Conservation (phyloP, 148 eudicot genomes). For the Spergularia bocconei region DNA sequence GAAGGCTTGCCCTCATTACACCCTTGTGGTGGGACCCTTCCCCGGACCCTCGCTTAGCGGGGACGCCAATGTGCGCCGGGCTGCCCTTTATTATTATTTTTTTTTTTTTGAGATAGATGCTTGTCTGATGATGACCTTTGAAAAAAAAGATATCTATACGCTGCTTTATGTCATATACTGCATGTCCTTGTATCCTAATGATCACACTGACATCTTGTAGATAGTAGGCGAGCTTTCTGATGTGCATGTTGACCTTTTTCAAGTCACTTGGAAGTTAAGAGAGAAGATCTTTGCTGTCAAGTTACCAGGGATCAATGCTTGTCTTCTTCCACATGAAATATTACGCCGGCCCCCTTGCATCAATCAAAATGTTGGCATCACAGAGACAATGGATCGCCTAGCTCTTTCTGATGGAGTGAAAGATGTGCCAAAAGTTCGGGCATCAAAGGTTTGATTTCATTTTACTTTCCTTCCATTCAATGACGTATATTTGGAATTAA, state of each 20-base stretch:
- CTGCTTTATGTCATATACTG: not conserved
- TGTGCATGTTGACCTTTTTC: constrained; percentile 21
- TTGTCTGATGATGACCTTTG: not conserved
- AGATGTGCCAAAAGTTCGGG: not conserved
- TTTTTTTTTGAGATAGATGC: not conserved
- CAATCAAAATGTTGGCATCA: not conserved
- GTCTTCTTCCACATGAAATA: constrained; percentile 21
- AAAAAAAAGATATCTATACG: not conserved
- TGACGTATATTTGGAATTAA: too few relatives aligned
- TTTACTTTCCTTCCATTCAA: not conserved
- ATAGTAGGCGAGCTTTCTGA: constrained; percentile 24
- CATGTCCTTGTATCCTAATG: too few relatives aligned
- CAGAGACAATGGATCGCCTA: constrained; percentile 7
- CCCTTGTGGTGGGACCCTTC: too few relatives aligned
- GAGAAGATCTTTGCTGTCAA: constrained; percentile 9
- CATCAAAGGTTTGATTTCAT: constrained; percentile 13
- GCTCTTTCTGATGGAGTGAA: constrained; percentile 1
- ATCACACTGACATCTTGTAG: constrained; percentile 5
- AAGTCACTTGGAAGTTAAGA: constrained; percentile 24
- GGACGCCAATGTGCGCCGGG: too few relatives aligned
- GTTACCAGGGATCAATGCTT: not conserved
- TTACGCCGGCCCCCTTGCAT: not conserved
- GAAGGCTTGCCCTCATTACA: too few relatives aligned
- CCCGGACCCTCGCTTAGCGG: too few relatives aligned
- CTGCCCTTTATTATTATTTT: too few relatives aligned